phyloP scores from a whole-genome alignment of 768 basidiomycete species.

The Trametes meyenii region DNA sequence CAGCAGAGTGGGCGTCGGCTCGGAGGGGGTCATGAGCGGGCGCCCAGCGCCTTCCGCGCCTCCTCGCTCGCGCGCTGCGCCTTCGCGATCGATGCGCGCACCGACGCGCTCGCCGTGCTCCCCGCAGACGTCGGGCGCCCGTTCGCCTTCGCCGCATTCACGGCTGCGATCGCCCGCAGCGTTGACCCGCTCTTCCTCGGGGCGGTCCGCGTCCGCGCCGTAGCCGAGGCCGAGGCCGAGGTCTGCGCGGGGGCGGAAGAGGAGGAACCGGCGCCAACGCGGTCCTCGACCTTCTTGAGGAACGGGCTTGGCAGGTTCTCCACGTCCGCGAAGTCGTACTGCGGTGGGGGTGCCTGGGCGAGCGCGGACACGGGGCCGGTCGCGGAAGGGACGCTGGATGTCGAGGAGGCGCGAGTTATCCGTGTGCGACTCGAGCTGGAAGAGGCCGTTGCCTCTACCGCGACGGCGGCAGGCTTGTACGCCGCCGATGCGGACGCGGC shows the following conservation, averaged over 20 bases:
- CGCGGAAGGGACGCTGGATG: constrained; percentile 16
- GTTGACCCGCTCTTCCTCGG: constrained; percentile 45
- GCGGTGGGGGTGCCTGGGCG: constrained; percentile 20
- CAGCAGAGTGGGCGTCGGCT: not conserved
- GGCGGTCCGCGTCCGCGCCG: constrained; percentile 1
- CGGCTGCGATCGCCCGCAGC: constrained; percentile 59
- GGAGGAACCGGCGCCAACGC: constrained; percentile 22
- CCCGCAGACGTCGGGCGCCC: constrained; percentile 30
- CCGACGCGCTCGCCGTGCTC: constrained; percentile 16
- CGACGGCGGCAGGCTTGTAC: constrained; percentile 9
- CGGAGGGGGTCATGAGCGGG: constrained; percentile 5
- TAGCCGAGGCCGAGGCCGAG: constrained; percentile 6
- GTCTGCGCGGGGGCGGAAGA: constrained; percentile 14
- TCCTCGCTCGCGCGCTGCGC: constrained; percentile 55
- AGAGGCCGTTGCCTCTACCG: constrained; percentile 10
- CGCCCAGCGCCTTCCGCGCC: constrained; percentile 44
- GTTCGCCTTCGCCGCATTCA: constrained; percentile 49
- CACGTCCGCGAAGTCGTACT: constrained; percentile 74
- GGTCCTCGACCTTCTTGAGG: constrained; percentile 53
- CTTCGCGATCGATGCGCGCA: constrained; percentile 48
- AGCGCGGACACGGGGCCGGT: constrained; percentile 4
- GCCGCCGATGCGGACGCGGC: constrained; percentile 25
- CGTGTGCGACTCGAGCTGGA: constrained; percentile 18
- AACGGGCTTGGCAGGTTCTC: constrained; percentile 88
- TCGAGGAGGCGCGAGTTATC: constrained; percentile 20